Evolutionary conservation across 1,284 basidiomycete species (phyloP).

Genomic region (Ganoderma resinaceum): DNA sequence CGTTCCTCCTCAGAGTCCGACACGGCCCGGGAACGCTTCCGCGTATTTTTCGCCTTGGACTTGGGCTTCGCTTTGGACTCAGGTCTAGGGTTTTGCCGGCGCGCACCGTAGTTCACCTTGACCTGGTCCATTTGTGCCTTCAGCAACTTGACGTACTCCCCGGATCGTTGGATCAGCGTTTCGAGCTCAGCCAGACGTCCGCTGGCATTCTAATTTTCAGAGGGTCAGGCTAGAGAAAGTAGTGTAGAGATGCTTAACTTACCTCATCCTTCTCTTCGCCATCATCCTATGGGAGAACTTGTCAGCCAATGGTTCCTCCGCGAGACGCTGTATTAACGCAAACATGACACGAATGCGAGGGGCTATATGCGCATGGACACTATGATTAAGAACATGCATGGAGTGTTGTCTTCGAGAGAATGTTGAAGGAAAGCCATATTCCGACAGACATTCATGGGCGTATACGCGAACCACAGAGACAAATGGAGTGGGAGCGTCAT

Average conservation of each 20-base stretch:
- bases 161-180: constrained; percentile 68
- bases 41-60: constrained; percentile 29
- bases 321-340: not conserved
- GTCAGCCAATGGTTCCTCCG: not conserved
- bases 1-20: constrained; percentile 31
- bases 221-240: not conserved
- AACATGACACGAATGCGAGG: not conserved
- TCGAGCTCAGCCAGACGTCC: constrained; percentile 50
- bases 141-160: constrained; percentile 64
- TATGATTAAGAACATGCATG: too few relatives aligned
- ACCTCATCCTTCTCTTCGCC: not conserved
- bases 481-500: not conserved
- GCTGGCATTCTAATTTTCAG: constrained; percentile 17
- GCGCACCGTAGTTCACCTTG: constrained; percentile 31
- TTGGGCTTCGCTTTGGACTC: constrained; percentile 9
- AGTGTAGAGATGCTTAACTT: not conserved
- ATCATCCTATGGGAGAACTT: not conserved
- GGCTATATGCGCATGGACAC: too few relatives aligned
- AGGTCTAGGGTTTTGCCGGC: constrained; percentile 4
- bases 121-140: constrained; percentile 68
- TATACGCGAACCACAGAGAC: not conserved
- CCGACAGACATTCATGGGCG: too few relatives aligned
- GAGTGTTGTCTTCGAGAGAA: too few relatives aligned
- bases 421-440: not conserved
- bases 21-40: constrained; percentile 26